These are phyloP conservation scores for Suillus brevipes DNA, from an alignment of 768 basidiomycete species.

Conservation along the genomic window DNA sequence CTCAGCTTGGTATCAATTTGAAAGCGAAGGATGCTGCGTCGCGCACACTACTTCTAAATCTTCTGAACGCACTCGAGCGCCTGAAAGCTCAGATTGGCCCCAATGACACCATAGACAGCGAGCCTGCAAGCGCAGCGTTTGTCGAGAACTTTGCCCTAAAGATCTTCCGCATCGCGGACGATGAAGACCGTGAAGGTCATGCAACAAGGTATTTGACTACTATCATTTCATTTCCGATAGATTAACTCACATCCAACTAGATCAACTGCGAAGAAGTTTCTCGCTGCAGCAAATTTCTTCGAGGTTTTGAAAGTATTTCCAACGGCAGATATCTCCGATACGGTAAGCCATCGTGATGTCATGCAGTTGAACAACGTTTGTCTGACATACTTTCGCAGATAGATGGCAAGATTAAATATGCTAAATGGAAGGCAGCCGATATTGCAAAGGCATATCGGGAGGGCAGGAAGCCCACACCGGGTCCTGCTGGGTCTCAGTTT, in stretches of 20 bases:
- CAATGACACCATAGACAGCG: slow-evolving; percentile 81
- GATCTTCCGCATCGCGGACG: slow-evolving; percentile 88
- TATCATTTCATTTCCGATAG: background rate
- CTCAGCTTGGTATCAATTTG: slow-evolving; percentile 79
- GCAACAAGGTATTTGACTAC: slow-evolving; percentile 63
- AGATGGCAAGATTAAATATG: slow-evolving; percentile 87
- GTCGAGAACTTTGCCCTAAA: slow-evolving; percentile 93
- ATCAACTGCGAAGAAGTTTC: slow-evolving; percentile 89
- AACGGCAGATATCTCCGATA: slow-evolving; percentile 53
- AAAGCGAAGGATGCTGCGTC: slow-evolving; percentile 66
- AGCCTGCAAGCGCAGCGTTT: slow-evolving; percentile 81
- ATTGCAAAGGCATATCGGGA: slow-evolving; percentile 95
- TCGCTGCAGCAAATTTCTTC: slow-evolving; percentile 93
- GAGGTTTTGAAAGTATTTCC: slow-evolving; percentile 83
- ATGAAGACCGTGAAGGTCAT: slow-evolving; percentile 80
- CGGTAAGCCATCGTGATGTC: slow-evolving; percentile 40
- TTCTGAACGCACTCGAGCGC: slow-evolving; percentile 77
- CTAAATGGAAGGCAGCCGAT: slow-evolving; percentile 97
- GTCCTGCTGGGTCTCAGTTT: slow-evolving; percentile 57
- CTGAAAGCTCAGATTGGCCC: slow-evolving; percentile 75
- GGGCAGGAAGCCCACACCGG: slow-evolving; percentile 79
- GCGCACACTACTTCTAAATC: slow-evolving; percentile 65
- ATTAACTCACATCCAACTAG: slow-evolving; percentile 39
- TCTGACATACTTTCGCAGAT: slow-evolving; percentile 47
- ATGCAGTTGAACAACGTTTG: background rate